Conservation (phyloP, 345 rosid genomes). For the Eucalyptus marginata region DNA sequence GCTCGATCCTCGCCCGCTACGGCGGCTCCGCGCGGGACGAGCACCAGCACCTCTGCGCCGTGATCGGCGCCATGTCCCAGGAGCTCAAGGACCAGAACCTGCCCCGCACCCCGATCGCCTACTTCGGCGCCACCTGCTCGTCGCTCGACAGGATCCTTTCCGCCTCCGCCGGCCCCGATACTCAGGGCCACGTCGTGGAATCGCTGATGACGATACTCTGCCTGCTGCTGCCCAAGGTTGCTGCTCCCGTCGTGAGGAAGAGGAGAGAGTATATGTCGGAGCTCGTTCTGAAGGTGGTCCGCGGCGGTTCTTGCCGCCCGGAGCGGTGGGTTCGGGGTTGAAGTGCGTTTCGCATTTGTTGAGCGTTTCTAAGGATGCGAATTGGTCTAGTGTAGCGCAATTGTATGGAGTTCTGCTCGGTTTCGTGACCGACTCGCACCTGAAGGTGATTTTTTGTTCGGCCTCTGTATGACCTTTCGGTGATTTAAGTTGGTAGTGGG, state of each 20-base stretch:
- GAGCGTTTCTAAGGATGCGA: slow-evolving; percentile 20
- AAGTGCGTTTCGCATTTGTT: slow-evolving; percentile 53
- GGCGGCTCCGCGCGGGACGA: slow-evolving; percentile 37
- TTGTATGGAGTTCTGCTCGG: slow-evolving; percentile 27
- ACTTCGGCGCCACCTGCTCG: slow-evolving; percentile 51
- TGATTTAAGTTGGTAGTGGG: not conserved
- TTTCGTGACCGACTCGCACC: slow-evolving; percentile 38
- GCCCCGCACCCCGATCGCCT: slow-evolving; percentile 51
- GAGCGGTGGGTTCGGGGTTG: slow-evolving; percentile 38
- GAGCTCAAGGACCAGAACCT: slow-evolving; percentile 58
- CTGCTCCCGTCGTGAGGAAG: slow-evolving; percentile 31
- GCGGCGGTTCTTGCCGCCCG: slow-evolving; percentile 23
- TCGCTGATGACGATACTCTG: slow-evolving; percentile 54
- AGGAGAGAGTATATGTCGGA: slow-evolving; percentile 40
- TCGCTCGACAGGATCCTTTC: slow-evolving; percentile 51
- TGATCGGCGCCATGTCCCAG: slow-evolving; percentile 62
- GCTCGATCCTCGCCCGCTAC: slow-evolving; percentile 40
- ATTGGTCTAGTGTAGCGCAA: slow-evolving; percentile 38
- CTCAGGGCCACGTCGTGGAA: slow-evolving; percentile 28
- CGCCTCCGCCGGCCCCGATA: slow-evolving; percentile 7
- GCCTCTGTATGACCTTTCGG: not conserved
- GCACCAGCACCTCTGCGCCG: slow-evolving; percentile 53
- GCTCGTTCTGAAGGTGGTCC: slow-evolving; percentile 26
- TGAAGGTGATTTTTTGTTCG: slow-evolving; percentile 29
- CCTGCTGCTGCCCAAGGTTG: slow-evolving; percentile 38